Base-by-base conservation (phyloP, 2,329 filamentous ascomycete species). In the Fusarium verticillioides region DNA sequence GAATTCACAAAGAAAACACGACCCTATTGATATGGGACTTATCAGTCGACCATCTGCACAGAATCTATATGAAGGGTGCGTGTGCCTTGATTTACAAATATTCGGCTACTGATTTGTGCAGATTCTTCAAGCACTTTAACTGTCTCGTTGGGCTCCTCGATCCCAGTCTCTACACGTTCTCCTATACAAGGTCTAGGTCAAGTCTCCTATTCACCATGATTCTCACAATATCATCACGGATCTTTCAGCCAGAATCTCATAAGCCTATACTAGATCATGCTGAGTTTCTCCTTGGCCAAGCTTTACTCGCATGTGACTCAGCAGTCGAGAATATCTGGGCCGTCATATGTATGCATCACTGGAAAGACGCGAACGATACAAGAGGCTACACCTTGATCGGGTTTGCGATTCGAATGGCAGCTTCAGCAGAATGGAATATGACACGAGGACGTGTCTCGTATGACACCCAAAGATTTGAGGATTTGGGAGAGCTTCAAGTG, bases 101-200 rank as follows among this genome's bases (percentile, higher is more conserved):
- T 9, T 16, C 34, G 19, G 9, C 16, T 1, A 18, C 21, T 32
- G 5, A 56, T n/a, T 7, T 5, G 10, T 23, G 13, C 1, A 65
- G 59, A 3, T 64, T 64, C 39, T 39, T 63, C 9, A 32, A 63
- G 18, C 62, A 64, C 30, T 64, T 64, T 0, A 63, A 64, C 12
- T 26, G 9, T 2, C 44, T 64, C 9, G 32, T 23, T 15, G 62
- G 44, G 3, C 30, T 64, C 0, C 46, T 64, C 7, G 62, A 64
- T 7, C 44, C 62, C 7, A 21, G 21, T 1, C 19, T 64, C 3
- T 64, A 64, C 13, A 63, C 44, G 0, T 64, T 64, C 19, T 39
- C 36, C 1, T 64, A 64, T 7, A 64, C 62, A 8, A 52, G 46
- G 32, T 9, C 16, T 2, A 49, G 44, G 26, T 63, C 58, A 9